A percentile compares a stretch with the other conserved stretches of the same genome.
Conservation (phyloP, 176 grass and related monocot species). For the Phoenix roebelenii region DNA sequence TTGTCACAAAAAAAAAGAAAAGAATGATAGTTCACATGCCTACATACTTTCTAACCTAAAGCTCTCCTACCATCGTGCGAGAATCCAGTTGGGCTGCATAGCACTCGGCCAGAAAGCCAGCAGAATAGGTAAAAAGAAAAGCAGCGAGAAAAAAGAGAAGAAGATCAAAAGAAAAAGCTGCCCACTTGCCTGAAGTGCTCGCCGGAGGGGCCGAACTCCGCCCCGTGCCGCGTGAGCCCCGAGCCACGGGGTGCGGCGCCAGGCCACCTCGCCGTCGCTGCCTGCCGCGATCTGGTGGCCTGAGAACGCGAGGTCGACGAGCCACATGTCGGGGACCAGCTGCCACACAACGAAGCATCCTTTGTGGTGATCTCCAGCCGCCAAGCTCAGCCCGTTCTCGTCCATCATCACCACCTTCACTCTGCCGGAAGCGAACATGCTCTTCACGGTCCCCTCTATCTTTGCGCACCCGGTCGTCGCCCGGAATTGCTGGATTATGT, state of each 20-base stretch:
- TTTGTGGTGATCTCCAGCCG: conserved; percentile 25
- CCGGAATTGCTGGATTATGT: conserved; percentile 92
- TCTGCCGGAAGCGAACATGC: conserved; percentile 72
- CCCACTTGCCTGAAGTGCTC: conserved; percentile 73
- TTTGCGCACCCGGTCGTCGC: conserved; percentile 73
- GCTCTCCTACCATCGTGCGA: no score
- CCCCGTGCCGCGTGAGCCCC: conserved; percentile 83
- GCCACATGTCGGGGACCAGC: conserved; percentile 79
- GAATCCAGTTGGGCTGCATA: no score
- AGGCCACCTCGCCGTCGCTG: conserved; percentile 79
- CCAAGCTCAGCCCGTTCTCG: conserved; percentile 23
- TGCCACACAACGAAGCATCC: conserved; percentile 98
- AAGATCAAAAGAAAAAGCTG: conserved; percentile 23
- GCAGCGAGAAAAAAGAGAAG: neutral
- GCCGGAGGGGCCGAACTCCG: conserved; percentile 73
- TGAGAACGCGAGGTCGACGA: conserved; percentile 73
- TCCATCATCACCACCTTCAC: conserved; percentile 56
- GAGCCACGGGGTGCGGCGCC: conserved; percentile 91
- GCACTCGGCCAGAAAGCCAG: no score
- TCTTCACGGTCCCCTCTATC: conserved; percentile 57
- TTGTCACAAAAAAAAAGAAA: no score
- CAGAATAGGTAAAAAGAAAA: no score
- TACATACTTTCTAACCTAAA: no score
- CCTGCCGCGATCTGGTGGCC: conserved; percentile 78
- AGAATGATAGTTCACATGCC: no score